Base-by-base conservation (phyloP, 495 filamentous ascomycete species). In the Darksidea phi region DNA sequence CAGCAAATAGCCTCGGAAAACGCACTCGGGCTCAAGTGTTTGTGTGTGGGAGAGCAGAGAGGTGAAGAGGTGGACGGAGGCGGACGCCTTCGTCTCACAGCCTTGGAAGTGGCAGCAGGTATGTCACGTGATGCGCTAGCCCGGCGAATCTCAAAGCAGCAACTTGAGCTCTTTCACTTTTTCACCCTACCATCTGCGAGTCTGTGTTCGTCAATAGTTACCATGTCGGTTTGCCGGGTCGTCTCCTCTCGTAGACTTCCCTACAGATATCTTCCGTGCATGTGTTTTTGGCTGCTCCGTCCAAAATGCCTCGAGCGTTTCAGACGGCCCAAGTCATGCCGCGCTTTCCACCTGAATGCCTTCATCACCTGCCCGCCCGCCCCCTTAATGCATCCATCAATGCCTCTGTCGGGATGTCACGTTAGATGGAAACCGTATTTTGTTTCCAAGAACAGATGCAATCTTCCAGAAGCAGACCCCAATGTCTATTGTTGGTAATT, bases 231-330 rank as follows among this genome's bases (percentile, higher is more conserved):
- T 4, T 32, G 10, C 4, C 28, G 28, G 4, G 10, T 3, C 28
- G 3, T 3, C 28, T 32, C 28, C 10, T 10, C 10, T 32, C 3
- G 4, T 10, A 32, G 28, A 32, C 41, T 43, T 20, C 41, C 5
- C 41, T 3, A 4, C 5, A 4, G 18, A 43, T 6, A n/a, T 3
- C 36, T n/a, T 6, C 4, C 4, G 41, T 43, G 13, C 5, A 3
- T 15, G 41, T 13, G 41, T 4, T 20, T 43, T 13, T 43, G 41
- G 41, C 18, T 43, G 18, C 24, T 17, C 18, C 51, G 6, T 28
- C 12, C 37, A 51, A 67, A 67, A 58, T 67, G 48, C 59, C 64
- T 45, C 64, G 61, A 26, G 8, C 59, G 64, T 67, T 62, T 67
- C 64, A 67, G 63, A 66, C 43, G 32, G 38, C 46, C 41, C 62